These are phyloP conservation scores for Haematococcus sp. DNA, from an alignment of 139 green algal genomes.

Conservation along the genomic window DNA sequence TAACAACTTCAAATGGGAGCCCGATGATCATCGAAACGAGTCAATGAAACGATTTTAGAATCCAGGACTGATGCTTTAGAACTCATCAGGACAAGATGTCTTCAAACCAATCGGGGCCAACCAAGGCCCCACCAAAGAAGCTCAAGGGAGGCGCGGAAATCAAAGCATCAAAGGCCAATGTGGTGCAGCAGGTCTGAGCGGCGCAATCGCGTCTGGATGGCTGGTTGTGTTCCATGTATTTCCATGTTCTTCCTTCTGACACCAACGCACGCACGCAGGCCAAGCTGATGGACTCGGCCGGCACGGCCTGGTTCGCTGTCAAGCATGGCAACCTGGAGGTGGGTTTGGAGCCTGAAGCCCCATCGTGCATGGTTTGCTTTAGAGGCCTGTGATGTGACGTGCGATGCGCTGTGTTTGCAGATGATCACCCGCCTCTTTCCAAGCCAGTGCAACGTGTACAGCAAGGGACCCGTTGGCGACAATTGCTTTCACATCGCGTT, in stretches of 20 bases:
- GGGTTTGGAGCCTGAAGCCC: neutral
- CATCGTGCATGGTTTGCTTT: neutral
- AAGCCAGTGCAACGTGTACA: slow-evolving; percentile 53
- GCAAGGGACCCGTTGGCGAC: slow-evolving; percentile 53
- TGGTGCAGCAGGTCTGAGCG: slow-evolving; percentile 5
- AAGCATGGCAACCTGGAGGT: slow-evolving; percentile 65
- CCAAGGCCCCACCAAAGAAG: too few relatives aligned
- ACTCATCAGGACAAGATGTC: too few relatives aligned
- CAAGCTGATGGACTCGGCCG: slow-evolving; percentile 54
- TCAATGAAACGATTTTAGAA: too few relatives aligned
- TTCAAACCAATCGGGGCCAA: too few relatives aligned
- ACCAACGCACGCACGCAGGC: slow-evolving; percentile 36
- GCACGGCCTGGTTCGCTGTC: slow-evolving; percentile 56
- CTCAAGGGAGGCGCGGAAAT: neutral
- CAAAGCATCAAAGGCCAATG: slow-evolving; percentile 7
- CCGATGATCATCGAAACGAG: too few relatives aligned
- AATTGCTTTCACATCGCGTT: slow-evolving; percentile 62
- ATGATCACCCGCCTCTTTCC: slow-evolving; percentile 60
- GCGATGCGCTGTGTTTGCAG: too few relatives aligned
- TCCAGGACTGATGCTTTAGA: too few relatives aligned
- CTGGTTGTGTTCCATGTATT: neutral
- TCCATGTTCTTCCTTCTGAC: neutral
- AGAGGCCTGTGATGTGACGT: too few relatives aligned
- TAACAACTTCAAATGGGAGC: too few relatives aligned
- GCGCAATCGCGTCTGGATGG: neutral